A percentile compares a stretch with the other conserved stretches of the same genome.
Conservation (phyloP, 805 yeast species). For the Candida khao-thaluensis region DNA sequence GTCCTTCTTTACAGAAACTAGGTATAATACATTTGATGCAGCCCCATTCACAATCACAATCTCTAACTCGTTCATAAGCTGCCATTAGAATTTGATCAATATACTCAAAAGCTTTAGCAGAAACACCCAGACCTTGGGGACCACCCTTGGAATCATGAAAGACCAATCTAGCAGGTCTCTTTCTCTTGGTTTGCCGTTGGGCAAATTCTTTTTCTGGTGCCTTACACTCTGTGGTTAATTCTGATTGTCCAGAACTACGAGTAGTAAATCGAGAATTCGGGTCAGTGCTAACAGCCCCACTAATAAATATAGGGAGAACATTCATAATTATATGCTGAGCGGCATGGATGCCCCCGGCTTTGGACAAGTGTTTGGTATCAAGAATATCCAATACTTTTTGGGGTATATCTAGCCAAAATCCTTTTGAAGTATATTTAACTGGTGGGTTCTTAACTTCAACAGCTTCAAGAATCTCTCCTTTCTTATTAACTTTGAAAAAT, state of each 20-base stretch:
- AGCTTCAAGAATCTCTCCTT: conserved; percentile 81
- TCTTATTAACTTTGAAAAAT: conserved; percentile 79
- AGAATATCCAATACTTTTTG: conserved; percentile 57
- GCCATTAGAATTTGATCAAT: conserved; percentile 62
- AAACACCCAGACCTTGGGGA: conserved; percentile 72
- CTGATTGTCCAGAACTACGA: conserved; percentile 43
- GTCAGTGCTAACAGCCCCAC: conserved; percentile 58
- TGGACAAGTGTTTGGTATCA: conserved; percentile 54
- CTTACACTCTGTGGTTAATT: conserved; percentile 89
- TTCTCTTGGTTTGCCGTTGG: conserved; percentile 62
- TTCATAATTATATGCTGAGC: conserved; percentile 90
- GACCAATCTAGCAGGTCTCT: conserved; percentile 83
- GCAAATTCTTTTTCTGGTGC: conserved; percentile 98
- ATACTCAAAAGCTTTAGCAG: conserved; percentile 76
- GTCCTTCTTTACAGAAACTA: conserved; percentile 74
- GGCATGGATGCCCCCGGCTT: conserved; percentile 95
- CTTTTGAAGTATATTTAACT: conserved; percentile 62
- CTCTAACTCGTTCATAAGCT: conserved; percentile 56
- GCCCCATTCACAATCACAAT: conserved; percentile 74
- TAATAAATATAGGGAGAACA: conserved; percentile 68
- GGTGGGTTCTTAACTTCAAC: conserved; percentile 93
- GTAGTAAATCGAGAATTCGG: conserved; percentile 28
- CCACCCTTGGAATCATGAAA: conserved; percentile 87
- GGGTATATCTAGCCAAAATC: conserved; percentile 92
- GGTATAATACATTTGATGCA: conserved; percentile 89